Percentiles rank a stretch among this genome's conserved stretches.
These are phyloP conservation scores for Aureobasidium sp. DNA, from an alignment of 2,329 filamentous ascomycete genomes.

Conservation along the genomic window DNA sequence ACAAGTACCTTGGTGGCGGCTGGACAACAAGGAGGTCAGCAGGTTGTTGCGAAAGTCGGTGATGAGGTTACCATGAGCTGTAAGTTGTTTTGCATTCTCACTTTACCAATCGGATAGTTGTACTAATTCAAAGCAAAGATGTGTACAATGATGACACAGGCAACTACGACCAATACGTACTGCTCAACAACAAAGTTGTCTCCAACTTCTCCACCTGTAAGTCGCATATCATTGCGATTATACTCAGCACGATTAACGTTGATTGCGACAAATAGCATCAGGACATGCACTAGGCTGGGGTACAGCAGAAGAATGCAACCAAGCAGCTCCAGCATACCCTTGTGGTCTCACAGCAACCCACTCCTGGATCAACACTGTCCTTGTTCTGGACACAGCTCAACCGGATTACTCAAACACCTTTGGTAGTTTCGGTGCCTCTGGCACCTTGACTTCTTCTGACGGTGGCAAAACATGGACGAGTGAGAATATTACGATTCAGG, in stretches of 20 bases:
- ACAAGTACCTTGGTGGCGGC: background rate
- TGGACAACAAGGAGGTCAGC: background rate
- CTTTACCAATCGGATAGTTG: too few species aligned
- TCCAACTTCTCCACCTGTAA: conserved; percentile 41
- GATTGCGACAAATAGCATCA: background rate
- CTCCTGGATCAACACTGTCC: conserved; percentile 30
- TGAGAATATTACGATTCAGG: background rate
- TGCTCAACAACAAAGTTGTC: conserved; percentile 33
- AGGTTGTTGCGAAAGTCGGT: background rate
- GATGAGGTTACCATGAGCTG: background rate
- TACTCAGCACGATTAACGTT: conserved; percentile 28
- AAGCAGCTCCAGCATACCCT: background rate
- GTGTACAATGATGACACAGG: conserved; percentile 35
- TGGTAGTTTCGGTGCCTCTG: conserved; percentile 18
- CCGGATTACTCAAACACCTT: conserved; percentile 37
- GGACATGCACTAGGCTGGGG: background rate
- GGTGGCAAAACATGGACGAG: background rate
- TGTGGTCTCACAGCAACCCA: conserved; percentile 29
- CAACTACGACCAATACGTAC: conserved; percentile 37
- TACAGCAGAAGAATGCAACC: background rate
- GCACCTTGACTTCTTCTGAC: background rate
- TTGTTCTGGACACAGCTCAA: conserved; percentile 31
- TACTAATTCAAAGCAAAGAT: conserved; percentile 19
- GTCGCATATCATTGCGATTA: conserved; percentile 27
- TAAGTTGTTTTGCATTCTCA: background rate